These are phyloP conservation scores for Fusarium udum DNA, from an alignment of 2,329 filamentous ascomycete species.

Conservation along the genomic window DNA sequence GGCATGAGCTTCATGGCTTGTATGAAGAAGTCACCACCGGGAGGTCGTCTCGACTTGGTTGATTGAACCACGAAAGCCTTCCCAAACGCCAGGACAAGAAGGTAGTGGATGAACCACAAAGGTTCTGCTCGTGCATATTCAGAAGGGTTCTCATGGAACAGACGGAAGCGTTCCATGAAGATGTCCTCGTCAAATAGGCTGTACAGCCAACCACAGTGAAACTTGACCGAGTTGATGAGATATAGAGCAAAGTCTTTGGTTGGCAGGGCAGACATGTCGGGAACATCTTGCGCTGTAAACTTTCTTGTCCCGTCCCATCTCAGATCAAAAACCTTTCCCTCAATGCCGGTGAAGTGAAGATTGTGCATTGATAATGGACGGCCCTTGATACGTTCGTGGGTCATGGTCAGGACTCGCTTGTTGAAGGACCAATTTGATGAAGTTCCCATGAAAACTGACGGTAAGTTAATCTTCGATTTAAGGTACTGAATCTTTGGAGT, in stretches of 20 bases:
- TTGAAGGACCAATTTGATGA: constrained; percentile 37
- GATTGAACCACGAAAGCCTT: constrained; percentile 36
- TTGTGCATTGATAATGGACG: constrained; percentile 21
- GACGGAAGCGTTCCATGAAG: constrained; percentile 29
- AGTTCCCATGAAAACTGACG: constrained; percentile 31
- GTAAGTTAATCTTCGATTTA: background rate
- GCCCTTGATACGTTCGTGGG: constrained; percentile 25
- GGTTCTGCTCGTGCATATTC: constrained; percentile 1
- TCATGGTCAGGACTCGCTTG: constrained; percentile 35
- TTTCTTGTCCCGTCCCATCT: constrained; percentile 23
- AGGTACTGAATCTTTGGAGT: background rate
- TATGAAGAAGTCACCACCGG: constrained; percentile 27
- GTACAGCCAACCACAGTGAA: constrained; percentile 32
- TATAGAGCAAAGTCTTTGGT: constrained; percentile 31
- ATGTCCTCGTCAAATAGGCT: constrained; percentile 28
- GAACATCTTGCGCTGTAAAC: background rate
- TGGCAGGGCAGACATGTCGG: constrained; percentile 14
- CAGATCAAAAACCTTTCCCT: constrained; percentile 30
- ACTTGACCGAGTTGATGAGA: constrained; percentile 36
- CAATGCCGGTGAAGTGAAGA: constrained; percentile 21
- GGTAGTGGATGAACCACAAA: constrained; percentile 36
- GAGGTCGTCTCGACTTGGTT: constrained; percentile 24
- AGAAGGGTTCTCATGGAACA: constrained; percentile 15
- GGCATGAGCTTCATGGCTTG: constrained; percentile 38
- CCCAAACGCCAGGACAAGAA: constrained; percentile 32